These are phyloP conservation scores for Diversispora epigaea DNA, from an alignment of 192 early-diverging fungal genomes.

Conservation along the genomic window DNA sequence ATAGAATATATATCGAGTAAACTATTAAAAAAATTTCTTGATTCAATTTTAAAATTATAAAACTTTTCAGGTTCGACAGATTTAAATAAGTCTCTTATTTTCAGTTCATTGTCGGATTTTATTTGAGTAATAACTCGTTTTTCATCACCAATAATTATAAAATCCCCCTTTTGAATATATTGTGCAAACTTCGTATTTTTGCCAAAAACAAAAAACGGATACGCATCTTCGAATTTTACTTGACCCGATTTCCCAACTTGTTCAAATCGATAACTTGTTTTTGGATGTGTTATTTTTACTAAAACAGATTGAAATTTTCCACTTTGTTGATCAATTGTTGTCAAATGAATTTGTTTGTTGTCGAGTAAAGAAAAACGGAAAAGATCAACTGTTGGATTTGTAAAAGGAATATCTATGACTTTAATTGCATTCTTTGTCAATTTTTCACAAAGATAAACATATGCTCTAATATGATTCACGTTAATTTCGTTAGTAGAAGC, in stretches of 20 bases:
- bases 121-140: slow-evolving; percentile 21
- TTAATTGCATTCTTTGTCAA: neutral
- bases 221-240: slow-evolving; percentile 7
- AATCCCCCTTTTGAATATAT: slow-evolving; percentile 15
- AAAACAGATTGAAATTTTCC: neutral
- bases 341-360: slow-evolving; percentile 18
- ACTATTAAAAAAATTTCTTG: slow-evolving; percentile 2
- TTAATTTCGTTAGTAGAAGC: neutral
- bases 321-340: slow-evolving; percentile 2
- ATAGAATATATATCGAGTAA: slow-evolving; percentile 24
- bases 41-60: neutral
- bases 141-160: slow-evolving; percentile 26
- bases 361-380: slow-evolving; percentile 11
- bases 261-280: slow-evolving; percentile 14
- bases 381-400: neutral
- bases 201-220: slow-evolving; percentile 7
- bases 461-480: neutral
- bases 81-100: neutral
- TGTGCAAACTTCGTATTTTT: slow-evolving; percentile 19
- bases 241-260: neutral
- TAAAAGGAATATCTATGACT: slow-evolving; percentile 7
- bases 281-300: slow-evolving; percentile 21
- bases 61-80: neutral
- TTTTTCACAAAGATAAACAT: slow-evolving; percentile 14
- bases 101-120: slow-evolving; percentile 13